Evolutionary conservation across 2,329 filamentous ascomycete genomes (phyloP).

Genomic region (Beauveria sp.): DNA sequence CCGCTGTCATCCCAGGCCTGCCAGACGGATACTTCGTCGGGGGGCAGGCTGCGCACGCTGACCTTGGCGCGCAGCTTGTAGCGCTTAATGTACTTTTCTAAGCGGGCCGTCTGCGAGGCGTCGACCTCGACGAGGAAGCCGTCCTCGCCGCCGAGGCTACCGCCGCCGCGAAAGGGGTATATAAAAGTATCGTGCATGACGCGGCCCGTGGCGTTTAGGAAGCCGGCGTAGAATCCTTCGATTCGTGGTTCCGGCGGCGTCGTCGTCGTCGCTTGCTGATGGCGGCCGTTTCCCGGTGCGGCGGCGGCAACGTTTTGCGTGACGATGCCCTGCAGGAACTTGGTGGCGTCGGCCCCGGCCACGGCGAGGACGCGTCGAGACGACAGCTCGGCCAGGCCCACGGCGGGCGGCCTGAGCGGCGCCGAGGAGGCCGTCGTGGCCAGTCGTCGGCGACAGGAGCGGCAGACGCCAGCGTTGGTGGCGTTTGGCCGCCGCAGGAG

Average conservation of each 20-base stretch:
- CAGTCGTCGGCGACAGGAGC: conserved; percentile 25
- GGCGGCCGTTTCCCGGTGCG: too few species aligned
- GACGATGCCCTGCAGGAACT: conserved; percentile 82
- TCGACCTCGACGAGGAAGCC: conserved; percentile 75
- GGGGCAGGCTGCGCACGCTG: conserved; percentile 55
- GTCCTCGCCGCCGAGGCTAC: conserved; percentile 20
- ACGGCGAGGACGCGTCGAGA: conserved; percentile 74
- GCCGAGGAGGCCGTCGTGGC: conserved; percentile 17
- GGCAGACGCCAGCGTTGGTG: conserved; percentile 19
- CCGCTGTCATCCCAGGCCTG: conserved; percentile 59
- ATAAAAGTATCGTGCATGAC: conserved; percentile 87
- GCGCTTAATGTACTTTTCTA: conserved; percentile 69
- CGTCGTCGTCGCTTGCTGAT: conserved; percentile 18
- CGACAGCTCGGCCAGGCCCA: conserved; percentile 50
- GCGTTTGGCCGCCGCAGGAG: conserved; percentile 14
- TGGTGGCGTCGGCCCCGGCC: conserved; percentile 68
- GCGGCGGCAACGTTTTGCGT: conserved; percentile 48
- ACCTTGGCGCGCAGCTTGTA: conserved; percentile 84
- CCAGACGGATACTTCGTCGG: conserved; percentile 62
- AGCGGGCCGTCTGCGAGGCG: conserved; percentile 48
- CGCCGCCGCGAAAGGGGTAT: conserved; percentile 49
- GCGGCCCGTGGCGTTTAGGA: conserved; percentile 78
- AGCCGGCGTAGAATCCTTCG: conserved; percentile 67
- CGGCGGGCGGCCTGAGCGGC: conserved; percentile 32
- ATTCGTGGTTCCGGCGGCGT: conserved; percentile 21